These are phyloP conservation scores for Ophiostoma ips DNA, from an alignment of 2,329 filamentous ascomycete species.

Conservation along the genomic window DNA sequence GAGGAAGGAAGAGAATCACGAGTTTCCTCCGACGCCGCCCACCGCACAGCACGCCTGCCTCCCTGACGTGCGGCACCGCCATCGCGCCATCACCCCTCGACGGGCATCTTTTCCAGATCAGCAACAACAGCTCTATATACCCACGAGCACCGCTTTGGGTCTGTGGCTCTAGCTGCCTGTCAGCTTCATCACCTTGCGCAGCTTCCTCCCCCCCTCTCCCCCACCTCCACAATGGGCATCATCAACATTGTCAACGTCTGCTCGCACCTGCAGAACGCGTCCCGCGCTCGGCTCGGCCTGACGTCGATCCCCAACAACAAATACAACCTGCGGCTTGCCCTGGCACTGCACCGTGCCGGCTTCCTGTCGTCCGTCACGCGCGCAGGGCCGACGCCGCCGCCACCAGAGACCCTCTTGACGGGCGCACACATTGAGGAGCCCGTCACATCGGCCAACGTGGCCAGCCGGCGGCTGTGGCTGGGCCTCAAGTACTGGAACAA, in stretches of 20 bases:
- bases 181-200: too few species aligned
- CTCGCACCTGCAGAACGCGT: slow-evolving; percentile 84
- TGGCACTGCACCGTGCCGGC: slow-evolving; percentile 69
- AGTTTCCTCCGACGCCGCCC: too few species aligned
- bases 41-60: too few species aligned
- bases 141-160: too few species aligned
- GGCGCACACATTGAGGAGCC: slow-evolving; percentile 27
- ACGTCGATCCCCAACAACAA: slow-evolving; percentile 74
- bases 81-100: too few species aligned
- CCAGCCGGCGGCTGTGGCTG: slow-evolving; percentile 67
- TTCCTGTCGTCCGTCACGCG: slow-evolving; percentile 71
- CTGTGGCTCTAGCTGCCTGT: too few species aligned
- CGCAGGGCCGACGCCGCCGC: slow-evolving; percentile 42
- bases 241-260: slow-evolving; percentile 65
- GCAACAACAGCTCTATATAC: too few species aligned
- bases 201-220: too few species aligned
- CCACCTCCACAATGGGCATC: slow-evolving; percentile 32
- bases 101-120: too few species aligned
- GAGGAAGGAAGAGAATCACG: too few species aligned
- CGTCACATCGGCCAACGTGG: slow-evolving; percentile 56
- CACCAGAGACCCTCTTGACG: slow-evolving; percentile 30
- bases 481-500: slow-evolving; percentile 84
- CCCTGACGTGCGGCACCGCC: too few species aligned
- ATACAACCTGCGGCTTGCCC: slow-evolving; percentile 60
- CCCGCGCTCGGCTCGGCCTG: slow-evolving; percentile 66